Percentiles rank a stretch among this genome's conserved stretches.
These are phyloP conservation scores for Talaromyces borbonicus DNA, from an alignment of 495 filamentous ascomycete species.

Conservation along the genomic window DNA sequence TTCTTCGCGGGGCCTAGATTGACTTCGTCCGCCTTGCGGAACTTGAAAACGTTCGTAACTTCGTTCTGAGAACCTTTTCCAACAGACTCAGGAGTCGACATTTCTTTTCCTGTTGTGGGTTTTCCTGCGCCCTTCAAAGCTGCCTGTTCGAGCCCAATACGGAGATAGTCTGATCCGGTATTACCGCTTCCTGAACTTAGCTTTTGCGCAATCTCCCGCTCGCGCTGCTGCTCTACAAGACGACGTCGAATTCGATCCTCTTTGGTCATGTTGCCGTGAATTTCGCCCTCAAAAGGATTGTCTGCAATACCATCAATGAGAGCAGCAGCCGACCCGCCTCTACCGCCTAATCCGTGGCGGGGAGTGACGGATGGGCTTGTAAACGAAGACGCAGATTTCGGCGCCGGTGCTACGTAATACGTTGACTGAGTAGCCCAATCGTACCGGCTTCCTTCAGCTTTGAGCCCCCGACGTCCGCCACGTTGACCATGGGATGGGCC, in stretches of 20 bases:
- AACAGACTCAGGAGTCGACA: background rate
- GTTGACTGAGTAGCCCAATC: slow-evolving; percentile 48
- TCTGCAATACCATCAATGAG: slow-evolving; percentile 62
- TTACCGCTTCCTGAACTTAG: slow-evolving; percentile 55
- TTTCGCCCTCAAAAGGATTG: slow-evolving; percentile 42
- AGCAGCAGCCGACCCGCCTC: slow-evolving; percentile 44
- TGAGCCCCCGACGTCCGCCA: slow-evolving; percentile 25
- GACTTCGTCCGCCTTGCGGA: slow-evolving; percentile 37
- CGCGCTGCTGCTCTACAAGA: slow-evolving; percentile 63
- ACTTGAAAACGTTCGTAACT: background rate
- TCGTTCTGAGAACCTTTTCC: background rate
- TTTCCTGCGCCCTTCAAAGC: background rate
- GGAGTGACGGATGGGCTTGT: slow-evolving; percentile 5
- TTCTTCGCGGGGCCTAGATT: slow-evolving; percentile 66
- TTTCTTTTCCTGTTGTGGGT: background rate
- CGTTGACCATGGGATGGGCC: slow-evolving; percentile 24
- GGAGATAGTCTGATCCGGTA: slow-evolving; percentile 70
- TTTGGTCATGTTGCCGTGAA: slow-evolving; percentile 40
- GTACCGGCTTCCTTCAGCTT: slow-evolving; percentile 42
- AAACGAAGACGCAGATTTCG: slow-evolving; percentile 14
- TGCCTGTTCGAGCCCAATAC: slow-evolving; percentile 22
- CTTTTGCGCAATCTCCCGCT: slow-evolving; percentile 67
- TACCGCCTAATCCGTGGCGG: slow-evolving; percentile 5
- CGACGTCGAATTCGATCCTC: slow-evolving; percentile 60
- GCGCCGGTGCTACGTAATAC: slow-evolving; percentile 45